Evolutionary conservation across 2,329 filamentous ascomycete genomes (phyloP), one percentile per base, ranked within the genome.

Genomic region (Aspergillus brunneoviolaceus): DNA sequence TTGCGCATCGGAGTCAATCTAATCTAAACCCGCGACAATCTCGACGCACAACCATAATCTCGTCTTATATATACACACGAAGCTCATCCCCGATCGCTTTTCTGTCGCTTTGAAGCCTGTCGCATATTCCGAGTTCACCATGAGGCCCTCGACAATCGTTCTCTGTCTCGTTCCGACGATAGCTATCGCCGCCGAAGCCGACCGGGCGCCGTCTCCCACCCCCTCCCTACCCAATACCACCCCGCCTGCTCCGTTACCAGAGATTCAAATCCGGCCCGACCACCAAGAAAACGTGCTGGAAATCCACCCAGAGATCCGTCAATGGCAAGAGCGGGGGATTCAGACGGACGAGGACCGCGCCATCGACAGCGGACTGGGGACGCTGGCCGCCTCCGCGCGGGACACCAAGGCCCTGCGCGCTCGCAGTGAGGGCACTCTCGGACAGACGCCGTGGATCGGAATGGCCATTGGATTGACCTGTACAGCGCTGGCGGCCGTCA

Each of bases 381-480:
- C 69, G 21, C 53, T 63, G 19, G 60, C 55, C 27, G 47, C 63
- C 27, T 56, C 66, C 29, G 45, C 62, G 35, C 63, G 67, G 49
- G 51, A 69, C 55, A 66, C 70, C 19, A 69, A 72, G 57, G 64
- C 72, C 16, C 63, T 74, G 49, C 67, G 69, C 48, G 71, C 69
- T 42, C 69, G 74, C 60, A 77, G 74, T 61, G 75, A 77, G 61
- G 75, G 75, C 29, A 71, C 71, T 16, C 66, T 77, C 2, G 75
- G 75, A 25, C 74, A 77, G 59, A 72, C 75, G 1, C 75, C 75
- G 33, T 77, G 75, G 75, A 76, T 76, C 57, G 75, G 75, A 35
- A 76, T 76, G 73, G 75, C 73, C 5, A 75, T 77, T 50, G 75
- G 75, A 49, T 59, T 77, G 60, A 76, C 74, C 25, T 76, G 71